Base-by-base conservation (phyloP, 371 early-diverging fungal genomes). In the Apophysomyces trapeziformis region DNA sequence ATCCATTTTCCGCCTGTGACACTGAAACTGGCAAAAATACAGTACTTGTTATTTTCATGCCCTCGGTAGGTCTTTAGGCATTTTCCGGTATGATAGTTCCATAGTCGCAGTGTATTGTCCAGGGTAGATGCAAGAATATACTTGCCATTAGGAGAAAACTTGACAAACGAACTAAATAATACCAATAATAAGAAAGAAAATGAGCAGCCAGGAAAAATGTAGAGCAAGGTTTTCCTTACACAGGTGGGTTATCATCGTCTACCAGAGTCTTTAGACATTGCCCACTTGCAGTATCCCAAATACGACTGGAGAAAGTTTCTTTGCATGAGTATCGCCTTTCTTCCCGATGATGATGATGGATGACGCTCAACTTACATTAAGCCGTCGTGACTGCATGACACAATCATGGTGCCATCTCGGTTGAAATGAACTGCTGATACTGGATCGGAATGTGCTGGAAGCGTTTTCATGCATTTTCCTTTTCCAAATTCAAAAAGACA, bases 111-210 rank as follows among this genome's bases (percentile, higher is more conserved):
- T 26, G 96, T 95, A 70, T 89, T 93, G 80, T 99, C 97, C 61
- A 94, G 82, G 9, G 97, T 95, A 0, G 95, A 89, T 4, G 98
- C 96, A 57, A 99, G 87, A 65, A 99, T 95, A 76, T 94, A 99
- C 82, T 97, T 97, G 68, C 98, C 96, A 75, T 99, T 99, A 37
- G 99, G 99, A 35, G 97, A 96, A 72, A 99, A 99, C 77, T 95
- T 96, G 38, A 94, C 97, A 82, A 94, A 96, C 0, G 97, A 93
- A n/a, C 92, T 92, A 67, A 6, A 6, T 47, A 38, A 9, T 13
- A 5, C n/a, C 13, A 12, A 13, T 21, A 13, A 36, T 56, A 8
- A 56, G 12, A 38, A 54, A n/a, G n/a, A n/a, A 16, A 16, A 21
- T 4, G 16, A 14, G 47, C 37, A 13, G 14, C 11, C 32, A 21